Conservation (phyloP, 1,284 basidiomycete genomes). For the Rhizopogon parksii region DNA sequence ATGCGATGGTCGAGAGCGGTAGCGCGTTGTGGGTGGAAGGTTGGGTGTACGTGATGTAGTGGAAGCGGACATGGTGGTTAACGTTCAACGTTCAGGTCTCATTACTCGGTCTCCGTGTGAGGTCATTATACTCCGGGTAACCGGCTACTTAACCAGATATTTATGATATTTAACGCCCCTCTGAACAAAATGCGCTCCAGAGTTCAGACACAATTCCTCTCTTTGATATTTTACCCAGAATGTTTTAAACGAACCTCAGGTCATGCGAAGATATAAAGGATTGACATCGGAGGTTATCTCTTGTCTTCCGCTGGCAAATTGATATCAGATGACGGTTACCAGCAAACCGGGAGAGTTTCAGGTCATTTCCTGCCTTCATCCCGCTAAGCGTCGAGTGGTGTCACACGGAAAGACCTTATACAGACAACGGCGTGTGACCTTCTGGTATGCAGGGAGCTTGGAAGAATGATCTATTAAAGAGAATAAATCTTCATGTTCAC, state of each 20-base stretch:
- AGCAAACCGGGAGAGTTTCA: background rate
- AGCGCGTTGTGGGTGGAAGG: constrained; percentile 5
- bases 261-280: background rate
- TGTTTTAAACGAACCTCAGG: background rate
- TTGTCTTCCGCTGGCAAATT: background rate
- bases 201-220: background rate
- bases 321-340: background rate
- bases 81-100: too few species aligned
- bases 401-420: background rate
- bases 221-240: background rate
- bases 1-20: constrained; percentile 6
- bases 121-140: too few species aligned
- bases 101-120: too few species aligned
- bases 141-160: too few species aligned
- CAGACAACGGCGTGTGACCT: background rate
- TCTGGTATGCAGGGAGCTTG: background rate
- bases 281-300: background rate
- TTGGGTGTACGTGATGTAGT: constrained; percentile 5
- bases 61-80: background rate
- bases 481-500: background rate
- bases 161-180: background rate
- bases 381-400: background rate
- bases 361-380: background rate
- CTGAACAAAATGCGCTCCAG: background rate
- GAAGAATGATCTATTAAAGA: too few species aligned